Conservation (phyloP, 306 rosid genomes). For the Ormosia semicastrata region DNA sequence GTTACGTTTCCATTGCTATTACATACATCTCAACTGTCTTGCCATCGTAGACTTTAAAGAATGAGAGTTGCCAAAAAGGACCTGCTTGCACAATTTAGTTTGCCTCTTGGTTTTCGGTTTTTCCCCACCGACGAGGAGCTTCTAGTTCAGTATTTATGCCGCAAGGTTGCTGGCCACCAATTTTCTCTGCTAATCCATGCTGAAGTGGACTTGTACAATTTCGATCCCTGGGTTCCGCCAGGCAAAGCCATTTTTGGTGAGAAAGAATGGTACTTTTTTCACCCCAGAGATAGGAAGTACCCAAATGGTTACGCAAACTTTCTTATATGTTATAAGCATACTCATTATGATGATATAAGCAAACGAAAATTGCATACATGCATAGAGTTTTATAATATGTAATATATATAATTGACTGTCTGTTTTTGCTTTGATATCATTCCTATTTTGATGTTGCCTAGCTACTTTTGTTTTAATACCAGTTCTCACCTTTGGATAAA, state of each 20-base stretch:
- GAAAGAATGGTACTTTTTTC: constrained; percentile 94
- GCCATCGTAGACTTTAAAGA: neutral
- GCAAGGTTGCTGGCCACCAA: constrained; percentile 89
- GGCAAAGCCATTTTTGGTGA: constrained; percentile 88
- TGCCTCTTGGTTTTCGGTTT: constrained; percentile 92
- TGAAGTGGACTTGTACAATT: constrained; percentile 86
- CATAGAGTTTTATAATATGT: no score
- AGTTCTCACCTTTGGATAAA: no score
- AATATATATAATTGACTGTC: no score
- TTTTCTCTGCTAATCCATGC: constrained; percentile 72
- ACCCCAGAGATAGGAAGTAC: constrained; percentile 83
- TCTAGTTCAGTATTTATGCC: constrained; percentile 78
- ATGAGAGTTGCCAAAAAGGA: constrained; percentile 70
- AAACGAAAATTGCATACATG: no score
- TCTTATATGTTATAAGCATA: no score
- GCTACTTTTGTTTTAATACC: no score
- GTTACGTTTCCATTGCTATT: no score
- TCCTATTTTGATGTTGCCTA: no score
- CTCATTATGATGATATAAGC: no score
- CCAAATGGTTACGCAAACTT: constrained; percentile 56
- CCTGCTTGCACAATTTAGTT: constrained; percentile 62
- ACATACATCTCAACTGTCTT: no score
- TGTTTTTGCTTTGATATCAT: no score
- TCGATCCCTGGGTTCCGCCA: constrained; percentile 87
- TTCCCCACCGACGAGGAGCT: constrained; percentile 93